Base-by-base conservation (phyloP, 192 early-diverging fungal genomes). In the Rhizoclosmatium globosum region DNA sequence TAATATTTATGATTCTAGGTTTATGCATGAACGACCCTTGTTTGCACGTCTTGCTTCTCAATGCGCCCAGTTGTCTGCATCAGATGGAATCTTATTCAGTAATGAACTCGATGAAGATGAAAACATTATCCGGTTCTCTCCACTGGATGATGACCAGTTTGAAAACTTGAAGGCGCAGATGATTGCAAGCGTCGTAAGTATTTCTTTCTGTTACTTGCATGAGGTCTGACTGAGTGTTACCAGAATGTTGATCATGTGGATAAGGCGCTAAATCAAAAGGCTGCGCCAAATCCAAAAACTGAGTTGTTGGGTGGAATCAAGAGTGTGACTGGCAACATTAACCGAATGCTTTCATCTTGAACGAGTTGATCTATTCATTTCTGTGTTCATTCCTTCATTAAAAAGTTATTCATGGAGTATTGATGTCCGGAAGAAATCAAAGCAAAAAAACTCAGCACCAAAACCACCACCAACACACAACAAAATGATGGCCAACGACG, bases 11-110 rank as follows among this genome's bases (percentile, higher is more conserved):
- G 31, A 77, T 41, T 11, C 11, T 69, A 92, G 90, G 48, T 92
- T 92, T 64, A 82, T 83, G 23, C 79, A 88, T 11, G 92, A 94
- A 50, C 85, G 84, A 21, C 79, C 74, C 11, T 80, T 89, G 4
- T 94, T 93, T 83, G 87, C 83, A 39, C 91, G 89, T 71, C 74
- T 94, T 56, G 92, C 93, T 21, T 87, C 90, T 17, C 93, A 94
- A 76, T 92, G 90, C 74, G 91, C 93, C 1, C 86, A 92, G 61
- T 83, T 93, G n/a, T 94, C 93, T 3, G 89, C 88, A 41, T 89
- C 91, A 3, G 91, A 93, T 59, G 87, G 85, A 1, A 85, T 85
- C 58, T 47, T 94, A 0, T 94, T 85, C 70, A 87, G 90, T 82
- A 83, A 69, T 86, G 72, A 76, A 13, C 9, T 58, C 6, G 61